phyloP scores from a whole-genome alignment of 768 basidiomycete species.

The Lyophyllum semitale region DNA sequence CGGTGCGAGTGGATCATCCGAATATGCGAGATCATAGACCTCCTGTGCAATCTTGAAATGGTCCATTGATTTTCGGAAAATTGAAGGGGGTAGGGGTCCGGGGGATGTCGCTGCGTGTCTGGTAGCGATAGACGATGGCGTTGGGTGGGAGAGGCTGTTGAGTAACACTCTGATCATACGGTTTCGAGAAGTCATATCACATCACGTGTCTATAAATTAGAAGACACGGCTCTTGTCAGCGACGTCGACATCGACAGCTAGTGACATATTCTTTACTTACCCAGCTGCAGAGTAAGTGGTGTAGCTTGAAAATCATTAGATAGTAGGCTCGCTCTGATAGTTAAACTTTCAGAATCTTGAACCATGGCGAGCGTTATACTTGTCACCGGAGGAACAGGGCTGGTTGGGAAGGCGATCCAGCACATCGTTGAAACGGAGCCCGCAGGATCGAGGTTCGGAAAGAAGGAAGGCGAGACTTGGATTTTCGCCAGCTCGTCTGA shows the following conservation, averaged over 20 bases:
- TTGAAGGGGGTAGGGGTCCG: too few species aligned
- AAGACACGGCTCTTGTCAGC: too few species aligned
- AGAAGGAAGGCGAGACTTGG: slow-evolving; percentile 78
- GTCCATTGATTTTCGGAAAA: slow-evolving; percentile 39
- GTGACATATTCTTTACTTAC: neutral
- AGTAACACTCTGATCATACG: too few species aligned
- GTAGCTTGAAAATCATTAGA: too few species aligned
- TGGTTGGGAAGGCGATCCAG: slow-evolving; percentile 85
- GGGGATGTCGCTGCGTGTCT: neutral
- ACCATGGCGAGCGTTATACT: slow-evolving; percentile 57
- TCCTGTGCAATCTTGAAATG: slow-evolving; percentile 51
- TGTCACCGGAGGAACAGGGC: slow-evolving; percentile 84
- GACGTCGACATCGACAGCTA: neutral
- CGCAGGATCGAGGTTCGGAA: slow-evolving; percentile 78
- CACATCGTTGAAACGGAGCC: slow-evolving; percentile 80
- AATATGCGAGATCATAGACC: slow-evolving; percentile 64
- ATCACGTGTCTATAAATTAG: slow-evolving; percentile 13
- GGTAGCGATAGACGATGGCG: neutral
- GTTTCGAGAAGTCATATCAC: too few species aligned
- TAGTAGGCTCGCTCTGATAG: too few species aligned
- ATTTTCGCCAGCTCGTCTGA: slow-evolving; percentile 80
- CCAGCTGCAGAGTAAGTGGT: neutral
- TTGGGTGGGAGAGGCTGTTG: neutral
- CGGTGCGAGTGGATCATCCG: slow-evolving; percentile 53
- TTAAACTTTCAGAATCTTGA: neutral